Evolutionary conservation across 257 asterid species (phyloP).

Genomic region (Petrea volubilis): DNA sequence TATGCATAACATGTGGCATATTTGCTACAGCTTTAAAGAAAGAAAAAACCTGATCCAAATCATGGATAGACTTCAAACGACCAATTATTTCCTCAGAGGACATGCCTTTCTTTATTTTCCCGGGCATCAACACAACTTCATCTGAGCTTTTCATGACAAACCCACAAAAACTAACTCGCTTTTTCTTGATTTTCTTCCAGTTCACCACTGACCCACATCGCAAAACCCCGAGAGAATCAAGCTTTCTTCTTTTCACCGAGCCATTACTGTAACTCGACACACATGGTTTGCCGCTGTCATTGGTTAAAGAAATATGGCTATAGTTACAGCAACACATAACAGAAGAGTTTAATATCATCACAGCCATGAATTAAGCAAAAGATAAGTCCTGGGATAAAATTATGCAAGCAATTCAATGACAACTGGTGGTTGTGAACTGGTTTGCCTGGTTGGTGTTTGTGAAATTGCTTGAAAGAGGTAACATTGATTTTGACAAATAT

Average conservation of each 20-base stretch:
- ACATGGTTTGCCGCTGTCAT: conserved; percentile 25
- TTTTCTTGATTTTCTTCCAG: conserved; percentile 51
- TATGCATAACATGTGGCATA: conserved; percentile 66
- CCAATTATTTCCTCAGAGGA: conserved; percentile 66
- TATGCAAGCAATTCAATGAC: conserved; percentile 10
- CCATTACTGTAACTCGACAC: conserved; percentile 33
- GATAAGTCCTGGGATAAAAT: neutral
- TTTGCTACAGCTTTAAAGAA: conserved; percentile 58
- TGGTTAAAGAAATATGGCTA: conserved; percentile 35
- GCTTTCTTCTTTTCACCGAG: conserved; percentile 36
- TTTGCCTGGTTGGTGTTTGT: conserved; percentile 37
- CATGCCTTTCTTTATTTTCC: conserved; percentile 33
- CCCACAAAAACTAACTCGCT: conserved; percentile 35
- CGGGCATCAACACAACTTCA: conserved; percentile 38
- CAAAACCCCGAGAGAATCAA: conserved; percentile 32
- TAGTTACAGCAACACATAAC: conserved; percentile 45
- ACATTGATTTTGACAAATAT: neutral
- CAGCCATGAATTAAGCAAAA: conserved; percentile 49
- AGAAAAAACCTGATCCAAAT: conserved; percentile 50
- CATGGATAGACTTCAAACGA: conserved; percentile 56
- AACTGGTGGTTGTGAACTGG: neutral
- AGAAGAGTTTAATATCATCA: conserved; percentile 49
- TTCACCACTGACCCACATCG: conserved; percentile 37
- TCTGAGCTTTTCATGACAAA: conserved; percentile 46
- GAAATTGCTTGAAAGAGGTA: conserved; percentile 32